phyloP scores from a whole-genome alignment of 2,329 filamentous ascomycete genomes.

The Juglanconis juglandina region DNA sequence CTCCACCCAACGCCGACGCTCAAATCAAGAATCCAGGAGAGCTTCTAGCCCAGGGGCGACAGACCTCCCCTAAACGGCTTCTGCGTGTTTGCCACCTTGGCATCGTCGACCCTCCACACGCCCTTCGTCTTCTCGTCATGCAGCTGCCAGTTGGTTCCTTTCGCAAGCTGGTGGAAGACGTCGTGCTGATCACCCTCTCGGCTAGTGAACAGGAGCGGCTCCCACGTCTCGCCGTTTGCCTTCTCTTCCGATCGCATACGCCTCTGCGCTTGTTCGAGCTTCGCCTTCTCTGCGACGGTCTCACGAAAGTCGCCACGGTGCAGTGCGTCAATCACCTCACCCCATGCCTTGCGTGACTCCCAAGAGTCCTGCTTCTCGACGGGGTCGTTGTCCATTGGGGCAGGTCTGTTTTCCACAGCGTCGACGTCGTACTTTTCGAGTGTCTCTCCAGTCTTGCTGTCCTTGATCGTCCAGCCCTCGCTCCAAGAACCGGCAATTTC shows the following conservation, averaged over 20 bases:
- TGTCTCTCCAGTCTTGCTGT: conserved; percentile 30
- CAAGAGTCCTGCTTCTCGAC: conserved; percentile 72
- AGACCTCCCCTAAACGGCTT: conserved; percentile 31
- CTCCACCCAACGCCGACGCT: conserved; percentile 21
- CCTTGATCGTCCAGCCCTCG: conserved; percentile 36
- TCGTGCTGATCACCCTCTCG: conserved; percentile 25
- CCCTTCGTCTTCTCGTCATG: conserved; percentile 34
- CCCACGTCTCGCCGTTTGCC: conserved; percentile 40
- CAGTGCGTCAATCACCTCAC: conserved; percentile 70
- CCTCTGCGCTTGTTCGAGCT: conserved; percentile 79
- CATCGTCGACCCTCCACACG: conserved; percentile 34
- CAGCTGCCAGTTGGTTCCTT: conserved; percentile 28
- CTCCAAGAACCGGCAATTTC: conserved; percentile 41
- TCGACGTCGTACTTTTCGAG: conserved; percentile 37
- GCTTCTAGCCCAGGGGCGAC: conserved; percentile 30
- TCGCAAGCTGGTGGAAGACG: conserved; percentile 30
- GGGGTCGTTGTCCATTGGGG: conserved; percentile 38
- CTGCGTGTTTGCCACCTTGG: conserved; percentile 22
- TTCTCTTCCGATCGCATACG: conserved; percentile 68
- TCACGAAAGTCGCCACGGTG: conserved; percentile 70
- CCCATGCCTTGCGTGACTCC: conserved; percentile 79
- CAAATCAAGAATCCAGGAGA: conserved; percentile 2
- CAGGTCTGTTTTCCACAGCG: conserved; percentile 29
- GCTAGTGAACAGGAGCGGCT: conserved; percentile 36
- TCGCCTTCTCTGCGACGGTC: conserved; percentile 68